Conservation (phyloP, 2,329 filamentous ascomycete genomes). For the Penicillium brevicompactum region DNA sequence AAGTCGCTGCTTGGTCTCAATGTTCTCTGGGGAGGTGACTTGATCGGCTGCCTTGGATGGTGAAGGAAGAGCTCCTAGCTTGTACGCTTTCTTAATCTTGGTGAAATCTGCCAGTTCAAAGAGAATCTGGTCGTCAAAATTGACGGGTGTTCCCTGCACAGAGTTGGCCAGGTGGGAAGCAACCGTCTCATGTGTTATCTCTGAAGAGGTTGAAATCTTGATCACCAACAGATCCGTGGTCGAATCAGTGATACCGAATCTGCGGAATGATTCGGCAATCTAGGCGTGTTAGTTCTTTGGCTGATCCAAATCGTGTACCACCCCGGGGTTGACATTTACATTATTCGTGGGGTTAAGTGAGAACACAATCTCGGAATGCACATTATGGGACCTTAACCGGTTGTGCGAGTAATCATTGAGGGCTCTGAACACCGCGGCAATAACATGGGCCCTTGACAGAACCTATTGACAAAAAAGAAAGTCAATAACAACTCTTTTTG, state of each 20-base stretch:
- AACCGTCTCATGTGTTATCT: slow-evolving; percentile 51
- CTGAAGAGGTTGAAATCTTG: slow-evolving; percentile 67
- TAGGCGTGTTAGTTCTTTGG: slow-evolving; percentile 41
- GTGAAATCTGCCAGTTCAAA: slow-evolving; percentile 62
- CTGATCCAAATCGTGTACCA: slow-evolving; percentile 10
- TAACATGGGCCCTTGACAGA: slow-evolving; percentile 70
- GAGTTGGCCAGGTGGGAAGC: slow-evolving; percentile 62
- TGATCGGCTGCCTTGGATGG: slow-evolving; percentile 19
- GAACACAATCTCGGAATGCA: slow-evolving; percentile 86
- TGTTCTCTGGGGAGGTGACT: slow-evolving; percentile 18
- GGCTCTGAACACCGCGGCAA: slow-evolving; percentile 78
- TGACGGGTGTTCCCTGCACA: slow-evolving; percentile 62
- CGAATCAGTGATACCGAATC: slow-evolving; percentile 75
- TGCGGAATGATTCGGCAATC: slow-evolving; percentile 90
- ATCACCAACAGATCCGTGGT: slow-evolving; percentile 76
- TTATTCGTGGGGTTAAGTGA: slow-evolving; percentile 81
- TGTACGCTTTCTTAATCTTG: slow-evolving; percentile 83
- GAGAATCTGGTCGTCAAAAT: slow-evolving; percentile 67
- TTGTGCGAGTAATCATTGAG: slow-evolving; percentile 64
- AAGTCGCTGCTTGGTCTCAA: slow-evolving; percentile 41
- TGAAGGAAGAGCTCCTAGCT: slow-evolving; percentile 66
- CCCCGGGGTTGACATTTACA: slow-evolving; percentile 45
- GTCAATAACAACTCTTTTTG: slow-evolving; percentile 11
- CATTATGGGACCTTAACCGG: slow-evolving; percentile 74
- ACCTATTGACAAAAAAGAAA: slow-evolving; percentile 56